Conservation (phyloP, 148 eudicot genomes). For the Polygonum aviculare region DNA sequence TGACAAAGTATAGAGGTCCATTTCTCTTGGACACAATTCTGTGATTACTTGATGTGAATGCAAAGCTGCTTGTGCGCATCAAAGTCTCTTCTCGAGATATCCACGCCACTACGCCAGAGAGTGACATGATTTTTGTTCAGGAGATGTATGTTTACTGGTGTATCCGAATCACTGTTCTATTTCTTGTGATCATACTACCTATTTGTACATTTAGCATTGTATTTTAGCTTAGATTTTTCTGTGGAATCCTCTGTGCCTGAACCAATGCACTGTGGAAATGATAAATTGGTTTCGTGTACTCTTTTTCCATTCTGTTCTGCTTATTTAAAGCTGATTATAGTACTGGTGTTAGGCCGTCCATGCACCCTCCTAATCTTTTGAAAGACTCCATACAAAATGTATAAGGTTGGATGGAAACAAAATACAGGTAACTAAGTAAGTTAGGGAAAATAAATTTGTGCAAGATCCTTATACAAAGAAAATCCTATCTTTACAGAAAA, state of each 20-base stretch:
- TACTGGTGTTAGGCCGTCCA: too few relatives aligned
- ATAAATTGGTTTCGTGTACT: too few relatives aligned
- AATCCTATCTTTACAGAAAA: too few relatives aligned
- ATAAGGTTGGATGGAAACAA: too few relatives aligned
- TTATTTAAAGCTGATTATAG: too few relatives aligned
- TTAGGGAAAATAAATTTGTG: too few relatives aligned
- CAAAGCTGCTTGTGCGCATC: background rate
- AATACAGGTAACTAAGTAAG: too few relatives aligned
- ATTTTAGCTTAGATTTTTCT: background rate
- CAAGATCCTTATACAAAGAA: too few relatives aligned
- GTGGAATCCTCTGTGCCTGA: background rate
- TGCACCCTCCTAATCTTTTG: too few relatives aligned
- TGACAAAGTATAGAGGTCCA: constrained; percentile 20
- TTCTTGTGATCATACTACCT: background rate
- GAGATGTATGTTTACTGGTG: background rate
- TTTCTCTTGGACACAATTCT: background rate
- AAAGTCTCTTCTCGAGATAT: background rate
- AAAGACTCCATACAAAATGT: too few relatives aligned
- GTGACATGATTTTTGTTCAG: background rate
- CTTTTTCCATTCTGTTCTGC: too few relatives aligned
- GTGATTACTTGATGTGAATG: background rate
- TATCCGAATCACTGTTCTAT: background rate
- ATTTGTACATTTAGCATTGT: background rate
- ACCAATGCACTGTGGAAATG: background rate
- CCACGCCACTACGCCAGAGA: background rate